Evolutionary conservation across 768 basidiomycete species (phyloP).

Genomic region (Termitomyces titanicus): DNA sequence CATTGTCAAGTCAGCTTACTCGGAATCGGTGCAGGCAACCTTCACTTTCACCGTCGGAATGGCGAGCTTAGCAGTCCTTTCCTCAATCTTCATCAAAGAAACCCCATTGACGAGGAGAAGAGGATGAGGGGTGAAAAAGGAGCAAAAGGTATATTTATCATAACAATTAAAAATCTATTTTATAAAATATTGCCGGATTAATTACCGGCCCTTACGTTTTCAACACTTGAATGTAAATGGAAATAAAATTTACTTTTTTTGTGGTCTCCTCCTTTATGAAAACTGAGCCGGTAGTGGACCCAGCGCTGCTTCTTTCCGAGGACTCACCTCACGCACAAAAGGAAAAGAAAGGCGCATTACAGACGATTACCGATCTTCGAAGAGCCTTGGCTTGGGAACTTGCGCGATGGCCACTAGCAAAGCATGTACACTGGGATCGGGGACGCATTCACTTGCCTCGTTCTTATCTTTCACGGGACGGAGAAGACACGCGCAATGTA

Average conservation of each 20-base stretch:
- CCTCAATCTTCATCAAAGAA: conserved; percentile 52
- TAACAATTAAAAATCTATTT: too few species aligned
- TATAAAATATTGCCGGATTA: too few species aligned
- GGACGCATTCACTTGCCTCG: conserved; percentile 36
- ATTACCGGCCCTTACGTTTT: too few species aligned
- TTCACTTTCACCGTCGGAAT: conserved; percentile 45
- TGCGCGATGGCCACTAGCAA: conserved; percentile 36
- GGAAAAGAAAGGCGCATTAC: conserved; percentile 22
- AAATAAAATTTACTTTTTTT: conserved; percentile 1
- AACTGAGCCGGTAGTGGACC: conserved; percentile 11
- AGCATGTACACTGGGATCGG: conserved; percentile 24
- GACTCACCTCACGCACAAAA: conserved; percentile 18
- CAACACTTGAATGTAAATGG: too few species aligned
- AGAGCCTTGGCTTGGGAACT: conserved; percentile 37
- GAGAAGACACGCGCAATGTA: conserved; percentile 29
- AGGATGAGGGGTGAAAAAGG: neutral
- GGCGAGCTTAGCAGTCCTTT: conserved; percentile 36
- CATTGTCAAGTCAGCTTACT: conserved; percentile 39
- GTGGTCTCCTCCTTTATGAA: conserved; percentile 4
- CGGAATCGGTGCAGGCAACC: conserved; percentile 41
- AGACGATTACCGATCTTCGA: conserved; percentile 24
- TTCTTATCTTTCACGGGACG: conserved; percentile 32
- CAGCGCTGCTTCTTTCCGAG: conserved; percentile 14
- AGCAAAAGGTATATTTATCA: neutral
- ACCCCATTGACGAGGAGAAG: conserved; percentile 27